Conservation (phyloP, 805 yeast genomes). For the Wickerhamomyces mucosus region DNA sequence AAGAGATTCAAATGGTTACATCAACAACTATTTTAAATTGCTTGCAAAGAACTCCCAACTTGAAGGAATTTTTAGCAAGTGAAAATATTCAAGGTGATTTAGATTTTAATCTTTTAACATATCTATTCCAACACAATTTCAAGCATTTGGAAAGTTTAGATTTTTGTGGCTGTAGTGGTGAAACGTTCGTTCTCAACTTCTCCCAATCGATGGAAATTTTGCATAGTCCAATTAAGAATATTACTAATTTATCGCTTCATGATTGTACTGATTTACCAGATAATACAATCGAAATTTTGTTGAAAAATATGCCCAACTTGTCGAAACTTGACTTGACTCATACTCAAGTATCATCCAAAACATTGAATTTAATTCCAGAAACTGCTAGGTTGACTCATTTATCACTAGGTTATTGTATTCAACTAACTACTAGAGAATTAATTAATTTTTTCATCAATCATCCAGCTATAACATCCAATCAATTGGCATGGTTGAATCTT, state of each 20-base stretch:
- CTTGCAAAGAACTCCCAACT: constrained; percentile 50
- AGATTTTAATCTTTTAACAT: constrained; percentile 45
- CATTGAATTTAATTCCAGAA: constrained; percentile 43
- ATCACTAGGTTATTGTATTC: constrained; percentile 55
- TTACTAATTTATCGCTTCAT: constrained; percentile 55
- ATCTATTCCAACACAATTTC: constrained; percentile 40
- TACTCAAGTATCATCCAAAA: constrained; percentile 63
- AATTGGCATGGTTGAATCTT: constrained; percentile 57
- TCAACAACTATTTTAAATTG: constrained; percentile 58
- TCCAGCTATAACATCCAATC: constrained; percentile 44
- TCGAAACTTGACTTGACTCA: constrained; percentile 72
- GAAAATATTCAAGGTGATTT: constrained; percentile 83
- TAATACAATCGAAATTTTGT: constrained; percentile 41
- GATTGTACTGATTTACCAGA: constrained; percentile 75
- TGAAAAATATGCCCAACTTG: constrained; percentile 48
- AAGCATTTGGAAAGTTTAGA: constrained; percentile 61
- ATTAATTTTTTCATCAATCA: constrained; percentile 62
- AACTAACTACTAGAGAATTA: constrained; percentile 62
- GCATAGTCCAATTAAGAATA: constrained; percentile 13
- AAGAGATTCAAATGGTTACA: constrained; percentile 86
- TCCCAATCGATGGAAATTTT: constrained; percentile 23
- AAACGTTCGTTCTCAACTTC: constrained; percentile 51
- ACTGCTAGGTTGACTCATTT: constrained; percentile 62
- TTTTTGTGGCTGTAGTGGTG: constrained; percentile 81
- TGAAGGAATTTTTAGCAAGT: constrained; percentile 71